Conservation (phyloP, 202 grass and related monocot species). For the Musa balbisiana region DNA sequence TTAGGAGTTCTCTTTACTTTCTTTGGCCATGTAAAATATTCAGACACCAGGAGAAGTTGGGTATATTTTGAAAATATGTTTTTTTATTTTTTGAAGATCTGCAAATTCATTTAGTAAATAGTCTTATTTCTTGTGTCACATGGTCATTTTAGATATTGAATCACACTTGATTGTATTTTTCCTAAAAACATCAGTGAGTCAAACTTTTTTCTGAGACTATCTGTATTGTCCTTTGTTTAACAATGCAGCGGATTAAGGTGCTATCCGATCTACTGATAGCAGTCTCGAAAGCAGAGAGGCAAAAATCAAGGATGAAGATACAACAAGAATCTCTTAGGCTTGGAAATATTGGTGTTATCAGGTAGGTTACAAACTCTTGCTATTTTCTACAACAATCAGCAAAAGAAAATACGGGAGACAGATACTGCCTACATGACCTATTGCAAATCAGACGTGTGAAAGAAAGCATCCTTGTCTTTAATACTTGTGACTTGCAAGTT, state of each 20-base stretch:
- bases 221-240: constrained; percentile 19
- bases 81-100: no score
- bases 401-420: background rate
- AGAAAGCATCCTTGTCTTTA: background rate
- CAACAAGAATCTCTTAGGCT: constrained; percentile 93
- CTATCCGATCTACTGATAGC: constrained; percentile 83
- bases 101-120: no score
- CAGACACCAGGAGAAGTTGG: no score
- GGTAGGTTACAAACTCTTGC: constrained; percentile 35
- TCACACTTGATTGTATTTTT: background rate
- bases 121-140: no score
- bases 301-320: constrained; percentile 85
- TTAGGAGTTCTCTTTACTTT: no score
- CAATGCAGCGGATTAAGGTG: constrained; percentile 74
- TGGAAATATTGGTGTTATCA: constrained; percentile 97
- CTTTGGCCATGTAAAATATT: no score
- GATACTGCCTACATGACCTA: no score
- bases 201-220: background rate
- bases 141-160: no score
- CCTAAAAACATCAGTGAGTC: background rate
- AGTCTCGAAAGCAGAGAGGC: constrained; percentile 99
- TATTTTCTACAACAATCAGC: background rate
- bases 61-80: no score
- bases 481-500: background rate
- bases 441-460: background rate